phyloP scores from a whole-genome alignment of 164 flowering plant species.

The Platanus orientalis region DNA sequence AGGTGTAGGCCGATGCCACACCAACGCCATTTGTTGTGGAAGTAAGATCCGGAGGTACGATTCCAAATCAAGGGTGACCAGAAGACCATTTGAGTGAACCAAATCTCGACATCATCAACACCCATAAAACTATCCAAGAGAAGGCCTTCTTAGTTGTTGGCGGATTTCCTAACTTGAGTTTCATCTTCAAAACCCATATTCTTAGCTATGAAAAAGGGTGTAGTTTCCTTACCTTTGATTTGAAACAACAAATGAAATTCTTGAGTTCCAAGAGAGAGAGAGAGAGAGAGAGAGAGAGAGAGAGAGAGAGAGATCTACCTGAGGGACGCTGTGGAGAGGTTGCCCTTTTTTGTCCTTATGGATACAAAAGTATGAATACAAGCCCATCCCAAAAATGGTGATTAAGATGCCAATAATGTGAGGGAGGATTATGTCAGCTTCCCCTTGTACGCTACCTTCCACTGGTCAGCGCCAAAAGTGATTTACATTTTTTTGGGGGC shows the following conservation, averaged over 20 bases:
- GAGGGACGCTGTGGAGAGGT: conserved; percentile 35
- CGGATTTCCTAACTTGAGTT: conserved; percentile 34
- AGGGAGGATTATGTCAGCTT: too few species aligned
- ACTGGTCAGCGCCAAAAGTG: too few species aligned
- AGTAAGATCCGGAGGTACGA: too few species aligned
- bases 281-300: neutral
- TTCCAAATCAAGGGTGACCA: too few species aligned
- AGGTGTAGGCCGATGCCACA: too few species aligned
- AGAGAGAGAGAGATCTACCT: conserved; percentile 45
- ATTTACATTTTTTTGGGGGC: too few species aligned
- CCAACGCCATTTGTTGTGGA: too few species aligned
- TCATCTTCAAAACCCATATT: conserved; percentile 45
- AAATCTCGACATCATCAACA: too few species aligned
- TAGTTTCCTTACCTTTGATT: conserved; percentile 53
- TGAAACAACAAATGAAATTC: conserved; percentile 19
- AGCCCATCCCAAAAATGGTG: too few species aligned
- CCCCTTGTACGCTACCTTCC: too few species aligned
- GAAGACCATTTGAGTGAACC: too few species aligned
- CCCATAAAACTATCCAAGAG: conserved; percentile 20
- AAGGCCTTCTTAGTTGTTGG: conserved; percentile 35
- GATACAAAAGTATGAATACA: conserved; percentile 78
- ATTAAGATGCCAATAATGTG: conserved; percentile 67
- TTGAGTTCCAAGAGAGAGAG: neutral
- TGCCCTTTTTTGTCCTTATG: conserved; percentile 57
- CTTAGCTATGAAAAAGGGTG: conserved; percentile 38